Percentiles rank a stretch among this genome's conserved stretches.
These are phyloP conservation scores for Lathyrus tuberosus DNA, from an alignment of 306 rosid genomes.

Conservation along the genomic window DNA sequence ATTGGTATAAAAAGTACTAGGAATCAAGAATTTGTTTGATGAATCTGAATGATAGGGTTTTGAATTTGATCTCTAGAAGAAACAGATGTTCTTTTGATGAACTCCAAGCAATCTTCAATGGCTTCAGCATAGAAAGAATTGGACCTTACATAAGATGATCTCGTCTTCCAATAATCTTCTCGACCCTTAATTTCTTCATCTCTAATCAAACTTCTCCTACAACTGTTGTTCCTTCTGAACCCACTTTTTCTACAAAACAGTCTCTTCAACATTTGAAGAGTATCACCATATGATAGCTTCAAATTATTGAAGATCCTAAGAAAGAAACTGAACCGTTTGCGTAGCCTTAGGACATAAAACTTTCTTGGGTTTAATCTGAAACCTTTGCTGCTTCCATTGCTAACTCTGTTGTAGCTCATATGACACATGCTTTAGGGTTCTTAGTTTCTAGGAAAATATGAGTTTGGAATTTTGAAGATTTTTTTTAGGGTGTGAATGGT, in stretches of 20 bases:
- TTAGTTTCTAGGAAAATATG: slow-evolving; percentile 5
- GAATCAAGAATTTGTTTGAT: slow-evolving; percentile 33
- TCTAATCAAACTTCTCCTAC: slow-evolving; percentile 35
- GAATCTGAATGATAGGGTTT: slow-evolving; percentile 35
- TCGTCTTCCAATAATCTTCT: slow-evolving; percentile 44
- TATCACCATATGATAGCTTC: slow-evolving; percentile 50
- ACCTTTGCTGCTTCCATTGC: slow-evolving; percentile 46
- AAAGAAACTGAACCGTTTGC: slow-evolving; percentile 52
- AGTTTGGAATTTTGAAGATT: slow-evolving; percentile 13
- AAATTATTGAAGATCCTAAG: slow-evolving; percentile 50
- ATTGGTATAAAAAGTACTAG: not conserved
- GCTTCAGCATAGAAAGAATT: slow-evolving; percentile 92
- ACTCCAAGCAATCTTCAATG: slow-evolving; percentile 93
- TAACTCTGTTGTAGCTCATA: slow-evolving; percentile 53
- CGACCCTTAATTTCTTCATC: slow-evolving; percentile 33
- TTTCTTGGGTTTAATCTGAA: slow-evolving; percentile 59
- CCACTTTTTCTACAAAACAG: slow-evolving; percentile 36
- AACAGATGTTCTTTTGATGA: slow-evolving; percentile 74
- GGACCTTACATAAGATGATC: slow-evolving; percentile 61
- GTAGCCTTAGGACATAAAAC: slow-evolving; percentile 43
- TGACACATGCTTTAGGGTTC: slow-evolving; percentile 40
- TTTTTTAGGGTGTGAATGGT: slow-evolving; percentile 30
- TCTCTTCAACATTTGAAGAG: slow-evolving; percentile 44
- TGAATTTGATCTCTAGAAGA: slow-evolving; percentile 54
- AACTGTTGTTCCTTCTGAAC: slow-evolving; percentile 39